phyloP scores from a whole-genome alignment of 805 yeast species.

The Maudiozyma turicensis region DNA sequence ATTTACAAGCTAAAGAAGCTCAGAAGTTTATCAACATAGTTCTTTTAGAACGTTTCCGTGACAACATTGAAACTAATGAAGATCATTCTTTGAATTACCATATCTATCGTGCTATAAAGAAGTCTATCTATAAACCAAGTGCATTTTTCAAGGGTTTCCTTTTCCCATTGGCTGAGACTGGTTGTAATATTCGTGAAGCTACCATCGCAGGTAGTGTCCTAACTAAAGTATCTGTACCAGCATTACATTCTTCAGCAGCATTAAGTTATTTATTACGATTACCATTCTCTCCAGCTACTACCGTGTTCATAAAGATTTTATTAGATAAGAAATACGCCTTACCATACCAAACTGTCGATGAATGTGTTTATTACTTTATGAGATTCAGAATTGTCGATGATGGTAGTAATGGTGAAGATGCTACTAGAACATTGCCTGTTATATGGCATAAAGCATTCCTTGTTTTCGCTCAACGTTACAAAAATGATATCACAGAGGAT shows the following conservation, averaged over 20 bases:
- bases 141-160: slow-evolving; percentile 96
- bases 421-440: slow-evolving; percentile 58
- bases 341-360: slow-evolving; percentile 94
- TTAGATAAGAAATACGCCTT: slow-evolving; percentile 92
- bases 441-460: slow-evolving; percentile 97
- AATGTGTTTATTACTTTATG: slow-evolving; percentile 88
- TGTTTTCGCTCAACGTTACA: slow-evolving; percentile 90
- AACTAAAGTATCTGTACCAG: slow-evolving; percentile 84
- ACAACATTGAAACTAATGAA: slow-evolving; percentile 60
- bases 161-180: slow-evolving; percentile 81
- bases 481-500: slow-evolving; percentile 96
- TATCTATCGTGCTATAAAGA: slow-evolving; percentile 82
- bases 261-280: slow-evolving; percentile 70
- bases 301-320: slow-evolving; percentile 80
- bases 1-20: slow-evolving; percentile 77
- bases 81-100: slow-evolving; percentile 83
- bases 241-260: slow-evolving; percentile 93
- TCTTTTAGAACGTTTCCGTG: slow-evolving; percentile 61
- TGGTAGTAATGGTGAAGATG: slow-evolving; percentile 33
- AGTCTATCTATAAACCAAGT: slow-evolving; percentile 90
- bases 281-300: slow-evolving; percentile 81
- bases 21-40: slow-evolving; percentile 69
- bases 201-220: slow-evolving; percentile 89
- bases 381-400: slow-evolving; percentile 60
- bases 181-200: slow-evolving; percentile 88